These are phyloP conservation scores for Paramarasmius palmivorus DNA, from an alignment of 1,284 basidiomycete genomes.

Conservation along the genomic window DNA sequence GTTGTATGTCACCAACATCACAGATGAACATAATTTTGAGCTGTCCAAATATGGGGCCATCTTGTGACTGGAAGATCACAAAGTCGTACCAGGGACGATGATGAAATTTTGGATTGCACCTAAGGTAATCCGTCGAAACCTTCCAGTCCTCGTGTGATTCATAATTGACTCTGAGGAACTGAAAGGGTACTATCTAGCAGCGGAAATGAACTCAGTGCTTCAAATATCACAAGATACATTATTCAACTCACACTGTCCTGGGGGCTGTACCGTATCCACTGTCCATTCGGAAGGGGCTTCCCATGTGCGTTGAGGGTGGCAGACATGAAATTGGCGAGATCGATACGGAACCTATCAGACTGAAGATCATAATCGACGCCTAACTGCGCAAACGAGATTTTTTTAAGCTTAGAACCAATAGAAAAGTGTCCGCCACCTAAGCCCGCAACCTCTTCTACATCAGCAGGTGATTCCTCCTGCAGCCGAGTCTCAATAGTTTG, in stretches of 20 bases:
- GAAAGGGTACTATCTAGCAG: conserved; percentile 18
- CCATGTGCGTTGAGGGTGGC: conserved; percentile 13
- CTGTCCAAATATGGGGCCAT: too few relatives aligned
- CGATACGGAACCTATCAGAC: background rate
- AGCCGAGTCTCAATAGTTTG: background rate
- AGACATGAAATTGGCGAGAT: conserved; percentile 22
- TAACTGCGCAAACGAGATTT: background rate
- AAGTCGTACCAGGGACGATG: conserved; percentile 27
- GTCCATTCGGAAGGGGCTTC: conserved; percentile 14
- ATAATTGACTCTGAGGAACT: conserved; percentile 27
- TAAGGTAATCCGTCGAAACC: conserved; percentile 23
- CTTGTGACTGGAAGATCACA: conserved; percentile 24
- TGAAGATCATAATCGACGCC: background rate
- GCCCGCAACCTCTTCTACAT: too few relatives aligned
- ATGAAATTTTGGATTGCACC: conserved; percentile 31
- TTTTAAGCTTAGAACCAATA: background rate
- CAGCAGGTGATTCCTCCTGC: too few relatives aligned
- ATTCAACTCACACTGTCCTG: background rate
- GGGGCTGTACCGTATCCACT: conserved; percentile 14
- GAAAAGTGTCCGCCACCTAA: background rate
- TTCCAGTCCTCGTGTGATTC: conserved; percentile 26
- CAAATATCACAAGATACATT: conserved; percentile 19
- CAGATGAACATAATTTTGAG: too few relatives aligned
- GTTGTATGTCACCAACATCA: too few relatives aligned
- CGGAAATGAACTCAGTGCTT: too few relatives aligned